Evolutionary conservation across 2,329 filamentous ascomycete genomes (phyloP).

Genomic region (Elsinoe fawcettii): DNA sequence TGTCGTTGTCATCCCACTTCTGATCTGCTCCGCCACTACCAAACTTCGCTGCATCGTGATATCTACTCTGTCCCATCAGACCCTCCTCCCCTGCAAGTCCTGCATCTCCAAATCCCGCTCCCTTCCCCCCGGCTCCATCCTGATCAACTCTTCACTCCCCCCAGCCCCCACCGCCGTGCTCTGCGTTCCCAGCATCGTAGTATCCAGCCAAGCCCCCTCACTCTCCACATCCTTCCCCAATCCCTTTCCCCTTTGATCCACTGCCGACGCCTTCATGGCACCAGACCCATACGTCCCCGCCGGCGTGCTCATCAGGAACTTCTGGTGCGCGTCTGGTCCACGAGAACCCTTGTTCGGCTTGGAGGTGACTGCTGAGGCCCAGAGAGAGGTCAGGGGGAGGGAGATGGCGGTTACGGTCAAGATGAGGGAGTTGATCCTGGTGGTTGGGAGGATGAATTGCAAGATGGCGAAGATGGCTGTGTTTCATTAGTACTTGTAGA

Average conservation of each 20-base stretch:
- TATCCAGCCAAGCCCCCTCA: not conserved
- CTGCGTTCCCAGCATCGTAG: not conserved
- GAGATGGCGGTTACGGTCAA: conserved; percentile 54
- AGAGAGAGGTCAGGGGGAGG: conserved; percentile 59
- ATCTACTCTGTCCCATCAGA: no score
- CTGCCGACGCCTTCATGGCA: not conserved
- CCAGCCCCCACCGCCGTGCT: not conserved
- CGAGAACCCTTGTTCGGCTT: conserved; percentile 16
- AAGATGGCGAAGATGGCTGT: conserved; percentile 54
- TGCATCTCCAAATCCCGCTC: conserved; percentile 20
- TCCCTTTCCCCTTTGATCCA: not conserved
- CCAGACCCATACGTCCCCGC: not conserved
- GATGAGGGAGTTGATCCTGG: conserved; percentile 48
- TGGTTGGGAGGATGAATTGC: conserved; percentile 42
- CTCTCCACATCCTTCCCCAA: not conserved
- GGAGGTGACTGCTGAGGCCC: conserved; percentile 44
- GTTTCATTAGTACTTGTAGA: conserved; percentile 19
- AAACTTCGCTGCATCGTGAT: no score
- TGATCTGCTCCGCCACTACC: no score
- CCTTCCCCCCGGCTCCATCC: not conserved
- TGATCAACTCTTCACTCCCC: not conserved
- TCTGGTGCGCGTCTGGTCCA: conserved; percentile 17
- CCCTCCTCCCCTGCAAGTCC: conserved; percentile 7
- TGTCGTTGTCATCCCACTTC: no score
- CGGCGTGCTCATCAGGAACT: conserved; percentile 17